A percentile compares a stretch with the other conserved stretches of the same genome.
Evolutionary conservation across 1,284 basidiomycete species (phyloP).

Genomic region (Athelia sp.): DNA sequence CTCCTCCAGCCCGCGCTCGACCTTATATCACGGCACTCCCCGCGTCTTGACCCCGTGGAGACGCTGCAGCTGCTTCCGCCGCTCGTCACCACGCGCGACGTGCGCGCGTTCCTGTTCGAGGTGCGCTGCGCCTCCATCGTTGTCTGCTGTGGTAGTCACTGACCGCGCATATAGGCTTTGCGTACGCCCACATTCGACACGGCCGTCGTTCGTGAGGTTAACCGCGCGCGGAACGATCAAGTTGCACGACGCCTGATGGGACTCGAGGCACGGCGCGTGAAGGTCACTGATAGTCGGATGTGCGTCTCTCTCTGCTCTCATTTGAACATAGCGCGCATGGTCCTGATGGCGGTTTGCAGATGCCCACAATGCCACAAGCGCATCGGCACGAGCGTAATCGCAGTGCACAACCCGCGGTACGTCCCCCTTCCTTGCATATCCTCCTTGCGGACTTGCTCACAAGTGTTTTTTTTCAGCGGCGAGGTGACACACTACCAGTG

Average conservation of each 20-base stretch:
- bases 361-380: conserved; percentile 96
- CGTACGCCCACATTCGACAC: conserved; percentile 64
- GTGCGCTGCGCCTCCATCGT: too few species aligned
- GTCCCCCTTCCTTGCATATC: conserved; percentile 13
- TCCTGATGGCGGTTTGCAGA: conserved; percentile 37
- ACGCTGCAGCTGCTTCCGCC: conserved; percentile 87
- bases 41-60: conserved; percentile 74
- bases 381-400: conserved; percentile 91
- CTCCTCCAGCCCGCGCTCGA: conserved; percentile 77
- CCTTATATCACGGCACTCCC: conserved; percentile 80
- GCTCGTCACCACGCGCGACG: conserved; percentile 74
- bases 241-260: conserved; percentile 68
- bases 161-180: too few species aligned
- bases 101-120: conserved; percentile 76
- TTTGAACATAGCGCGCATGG: conserved; percentile 1
- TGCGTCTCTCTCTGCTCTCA: conserved; percentile 46
- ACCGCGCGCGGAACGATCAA: conserved; percentile 69
- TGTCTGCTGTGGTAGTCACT: too few species aligned
- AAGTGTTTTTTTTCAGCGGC: conserved; percentile 45
- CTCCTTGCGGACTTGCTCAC: too few species aligned
- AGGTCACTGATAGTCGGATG: conserved; percentile 89
- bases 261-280: conserved; percentile 80
- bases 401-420: conserved; percentile 83
- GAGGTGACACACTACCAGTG: conserved; percentile 95
- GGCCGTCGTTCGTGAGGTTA: conserved; percentile 62